Conservation (phyloP, 106 monocot genomes). For the Dendrobium nobile region DNA sequence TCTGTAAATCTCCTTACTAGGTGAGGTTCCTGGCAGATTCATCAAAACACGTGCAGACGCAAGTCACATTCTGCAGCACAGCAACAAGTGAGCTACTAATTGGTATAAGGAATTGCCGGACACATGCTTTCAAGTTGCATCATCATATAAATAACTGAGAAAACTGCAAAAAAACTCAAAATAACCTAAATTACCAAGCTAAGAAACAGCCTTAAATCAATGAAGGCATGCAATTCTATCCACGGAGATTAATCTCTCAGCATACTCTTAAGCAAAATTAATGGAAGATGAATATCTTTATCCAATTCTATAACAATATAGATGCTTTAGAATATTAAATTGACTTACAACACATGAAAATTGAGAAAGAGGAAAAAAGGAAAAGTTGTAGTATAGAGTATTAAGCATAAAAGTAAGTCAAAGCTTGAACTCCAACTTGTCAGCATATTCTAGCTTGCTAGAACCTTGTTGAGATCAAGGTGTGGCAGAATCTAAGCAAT, state of each 20-base stretch:
- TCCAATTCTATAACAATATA: background rate
- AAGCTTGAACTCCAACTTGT: too few relatives aligned
- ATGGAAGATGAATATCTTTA: background rate
- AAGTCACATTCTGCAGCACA: conserved; percentile 51
- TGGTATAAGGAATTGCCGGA: background rate
- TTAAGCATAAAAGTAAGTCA: too few relatives aligned
- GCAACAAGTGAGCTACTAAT: background rate
- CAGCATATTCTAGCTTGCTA: too few relatives aligned
- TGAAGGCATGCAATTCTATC: background rate
- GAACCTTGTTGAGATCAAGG: too few relatives aligned
- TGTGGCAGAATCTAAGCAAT: too few relatives aligned
- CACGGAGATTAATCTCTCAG: background rate
- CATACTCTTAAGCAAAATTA: background rate
- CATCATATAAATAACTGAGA: background rate
- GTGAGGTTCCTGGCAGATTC: conserved; percentile 20
- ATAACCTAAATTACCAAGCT: background rate
- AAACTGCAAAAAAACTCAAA: background rate
- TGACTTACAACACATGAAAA: too few relatives aligned
- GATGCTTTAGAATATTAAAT: too few relatives aligned
- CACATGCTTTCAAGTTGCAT: background rate
- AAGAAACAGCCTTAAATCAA: conserved; percentile 1
- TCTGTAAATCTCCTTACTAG: conserved; percentile 17
- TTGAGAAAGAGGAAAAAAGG: too few relatives aligned
- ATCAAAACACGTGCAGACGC: conserved; percentile 43
- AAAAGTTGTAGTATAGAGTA: too few relatives aligned